Percentiles rank a stretch among this genome's conserved stretches.
Conservation (phyloP, 1,284 basidiomycete genomes). For the Ustilago shanxiensis region DNA sequence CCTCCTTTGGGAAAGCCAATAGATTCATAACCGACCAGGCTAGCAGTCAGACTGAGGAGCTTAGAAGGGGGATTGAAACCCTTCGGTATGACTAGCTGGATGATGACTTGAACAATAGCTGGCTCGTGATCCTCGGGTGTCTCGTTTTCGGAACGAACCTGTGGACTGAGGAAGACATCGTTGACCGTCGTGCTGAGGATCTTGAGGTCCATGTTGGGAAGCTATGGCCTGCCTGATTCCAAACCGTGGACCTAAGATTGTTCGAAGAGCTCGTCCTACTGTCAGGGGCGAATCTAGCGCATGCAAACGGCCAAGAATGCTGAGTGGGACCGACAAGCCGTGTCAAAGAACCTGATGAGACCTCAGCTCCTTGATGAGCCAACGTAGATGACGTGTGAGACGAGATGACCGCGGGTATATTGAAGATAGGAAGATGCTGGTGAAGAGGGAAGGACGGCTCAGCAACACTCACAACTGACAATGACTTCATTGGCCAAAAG, state of each 20-base stretch:
- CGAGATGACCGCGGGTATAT: too few species aligned
- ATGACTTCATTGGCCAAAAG: not conserved
- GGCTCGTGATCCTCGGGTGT: constrained; percentile 39
- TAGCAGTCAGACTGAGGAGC: constrained; percentile 33
- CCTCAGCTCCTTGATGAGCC: too few species aligned
- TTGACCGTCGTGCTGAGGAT: constrained; percentile 54
- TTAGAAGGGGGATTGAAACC: constrained; percentile 43
- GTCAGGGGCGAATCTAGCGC: not conserved
- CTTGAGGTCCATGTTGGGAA: constrained; percentile 54
- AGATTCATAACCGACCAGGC: constrained; percentile 48
- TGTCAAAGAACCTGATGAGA: not conserved
- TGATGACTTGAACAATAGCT: constrained; percentile 42
- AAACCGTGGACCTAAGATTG: too few species aligned
- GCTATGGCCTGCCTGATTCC: too few species aligned
- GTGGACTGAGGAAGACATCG: constrained; percentile 46
- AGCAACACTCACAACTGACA: not conserved
- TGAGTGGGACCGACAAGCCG: not conserved
- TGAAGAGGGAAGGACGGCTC: not conserved
- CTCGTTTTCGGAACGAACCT: constrained; percentile 38
- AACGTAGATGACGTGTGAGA: too few species aligned
- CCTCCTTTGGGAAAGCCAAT: constrained; percentile 51
- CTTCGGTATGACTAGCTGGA: constrained; percentile 48
- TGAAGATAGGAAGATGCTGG: not conserved
- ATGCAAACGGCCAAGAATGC: not conserved
- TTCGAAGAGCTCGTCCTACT: not conserved